A percentile compares a stretch with the other conserved stretches of the same genome.
phyloP scores from a whole-genome alignment of 2,329 filamentous ascomycete genomes.

The Penicillium sp. region DNA sequence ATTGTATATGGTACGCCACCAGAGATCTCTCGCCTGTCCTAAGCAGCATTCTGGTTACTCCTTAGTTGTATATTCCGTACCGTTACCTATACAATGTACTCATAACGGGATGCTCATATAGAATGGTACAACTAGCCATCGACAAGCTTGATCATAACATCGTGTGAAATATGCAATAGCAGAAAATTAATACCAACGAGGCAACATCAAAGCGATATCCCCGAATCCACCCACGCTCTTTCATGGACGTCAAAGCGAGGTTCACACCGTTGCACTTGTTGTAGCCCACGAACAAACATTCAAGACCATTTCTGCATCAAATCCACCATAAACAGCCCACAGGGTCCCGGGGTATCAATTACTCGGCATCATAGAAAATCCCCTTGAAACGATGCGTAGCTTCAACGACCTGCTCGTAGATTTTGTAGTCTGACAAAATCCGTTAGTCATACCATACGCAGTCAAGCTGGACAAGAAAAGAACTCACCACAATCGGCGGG shows the following conservation, averaged over 20 bases:
- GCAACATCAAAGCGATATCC: background rate
- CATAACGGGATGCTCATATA: background rate
- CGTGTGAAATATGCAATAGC: conserved; percentile 7
- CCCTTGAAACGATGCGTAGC: conserved; percentile 73
- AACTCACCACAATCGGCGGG: conserved; percentile 37
- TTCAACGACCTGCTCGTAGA: conserved; percentile 75
- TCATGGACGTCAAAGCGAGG: background rate
- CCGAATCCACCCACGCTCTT: background rate
- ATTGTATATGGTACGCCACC: no score
- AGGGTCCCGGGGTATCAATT: conserved; percentile 1
- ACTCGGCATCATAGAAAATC: conserved; percentile 64
- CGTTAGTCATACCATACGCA: background rate
- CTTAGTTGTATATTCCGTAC: no score
- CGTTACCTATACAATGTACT: no score
- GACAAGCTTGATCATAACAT: conserved; percentile 13
- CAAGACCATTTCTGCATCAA: no score
- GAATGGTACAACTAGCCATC: background rate
- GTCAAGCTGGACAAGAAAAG: background rate
- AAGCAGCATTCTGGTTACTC: no score
- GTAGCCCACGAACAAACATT: background rate
- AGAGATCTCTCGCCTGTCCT: no score
- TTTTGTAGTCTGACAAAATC: conserved; percentile 59
- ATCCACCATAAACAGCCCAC: background rate
- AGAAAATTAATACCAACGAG: background rate
- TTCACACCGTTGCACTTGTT: background rate